Conservation (phyloP, 441 rosid genomes). For the Erysimum cheiri region DNA sequence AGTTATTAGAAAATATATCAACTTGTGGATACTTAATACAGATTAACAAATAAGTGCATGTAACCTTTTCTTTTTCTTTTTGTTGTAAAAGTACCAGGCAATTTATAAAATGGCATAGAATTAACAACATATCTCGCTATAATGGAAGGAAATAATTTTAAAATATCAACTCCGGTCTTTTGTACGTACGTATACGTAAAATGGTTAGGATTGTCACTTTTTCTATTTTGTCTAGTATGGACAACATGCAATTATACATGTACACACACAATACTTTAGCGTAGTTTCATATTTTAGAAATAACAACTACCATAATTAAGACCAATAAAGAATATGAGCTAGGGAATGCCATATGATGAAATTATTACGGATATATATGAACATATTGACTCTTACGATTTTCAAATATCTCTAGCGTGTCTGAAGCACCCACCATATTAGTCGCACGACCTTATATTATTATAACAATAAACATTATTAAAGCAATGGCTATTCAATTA, state of each 20-base stretch:
- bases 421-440: conserved; percentile 28
- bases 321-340: conserved; percentile 32
- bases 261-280: background rate
- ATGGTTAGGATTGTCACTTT: conserved; percentile 17
- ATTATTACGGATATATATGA: conserved; percentile 21
- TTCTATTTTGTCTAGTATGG: background rate
- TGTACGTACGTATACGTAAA: background rate
- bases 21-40: background rate
- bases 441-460: conserved; percentile 37
- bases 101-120: background rate
- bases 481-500: conserved; percentile 1
- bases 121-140: background rate
- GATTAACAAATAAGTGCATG: conserved; percentile 3
- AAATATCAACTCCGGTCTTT: conserved; percentile 10
- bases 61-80: background rate
- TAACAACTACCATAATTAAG: conserved; percentile 10
- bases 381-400: conserved; percentile 23
- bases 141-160: conserved; percentile 1
- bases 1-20: background rate
- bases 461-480: conserved; percentile 15
- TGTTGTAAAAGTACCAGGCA: background rate
- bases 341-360: conserved; percentile 26
- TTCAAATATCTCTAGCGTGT: conserved; percentile 39
- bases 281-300: conserved; percentile 19
- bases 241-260: background rate